These are phyloP conservation scores for Penicillium atrosanguineum DNA, from an alignment of 495 filamentous ascomycete species.

Conservation along the genomic window DNA sequence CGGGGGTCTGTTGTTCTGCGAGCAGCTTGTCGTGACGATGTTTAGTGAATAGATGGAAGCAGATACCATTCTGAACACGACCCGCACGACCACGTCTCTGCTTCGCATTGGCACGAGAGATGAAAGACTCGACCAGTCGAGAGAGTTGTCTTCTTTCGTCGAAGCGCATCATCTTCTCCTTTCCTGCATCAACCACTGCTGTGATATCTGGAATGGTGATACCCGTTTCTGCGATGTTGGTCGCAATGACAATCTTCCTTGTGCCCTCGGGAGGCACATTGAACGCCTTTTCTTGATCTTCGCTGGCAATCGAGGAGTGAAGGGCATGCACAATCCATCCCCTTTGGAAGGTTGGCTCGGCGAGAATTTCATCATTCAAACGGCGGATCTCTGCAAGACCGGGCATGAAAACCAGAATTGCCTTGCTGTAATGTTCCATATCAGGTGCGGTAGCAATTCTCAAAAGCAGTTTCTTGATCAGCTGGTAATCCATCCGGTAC, in stretches of 20 bases:
- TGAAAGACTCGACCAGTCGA: slow-evolving; percentile 85
- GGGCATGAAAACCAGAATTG: slow-evolving; percentile 90
- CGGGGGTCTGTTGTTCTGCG: slow-evolving; percentile 87
- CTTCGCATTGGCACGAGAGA: slow-evolving; percentile 90
- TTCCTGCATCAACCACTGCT: slow-evolving; percentile 90
- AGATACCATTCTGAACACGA: slow-evolving; percentile 91
- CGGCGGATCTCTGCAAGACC: slow-evolving; percentile 91
- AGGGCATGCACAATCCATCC: slow-evolving; percentile 81
- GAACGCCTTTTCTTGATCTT: slow-evolving; percentile 93
- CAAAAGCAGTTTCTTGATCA: slow-evolving; percentile 72
- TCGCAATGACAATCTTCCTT: slow-evolving; percentile 90
- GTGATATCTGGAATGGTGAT: slow-evolving; percentile 97
- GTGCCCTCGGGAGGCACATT: slow-evolving; percentile 73
- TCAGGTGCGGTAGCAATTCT: slow-evolving; percentile 65
- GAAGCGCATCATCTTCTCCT: slow-evolving; percentile 94
- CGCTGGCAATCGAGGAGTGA: slow-evolving; percentile 92
- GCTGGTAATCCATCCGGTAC: slow-evolving; percentile 79
- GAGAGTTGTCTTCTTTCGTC: slow-evolving; percentile 91
- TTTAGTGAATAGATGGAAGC: slow-evolving; percentile 92
- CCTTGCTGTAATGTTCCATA: slow-evolving; percentile 73
- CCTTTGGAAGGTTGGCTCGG: slow-evolving; percentile 64
- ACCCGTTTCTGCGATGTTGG: slow-evolving; percentile 95
- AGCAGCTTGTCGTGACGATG: slow-evolving; percentile 76
- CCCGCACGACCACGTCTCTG: slow-evolving; percentile 91
- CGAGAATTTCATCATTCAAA: slow-evolving; percentile 75